Conservation (phyloP, 176 grass and related monocot genomes). For the Luzula sylvatica region DNA sequence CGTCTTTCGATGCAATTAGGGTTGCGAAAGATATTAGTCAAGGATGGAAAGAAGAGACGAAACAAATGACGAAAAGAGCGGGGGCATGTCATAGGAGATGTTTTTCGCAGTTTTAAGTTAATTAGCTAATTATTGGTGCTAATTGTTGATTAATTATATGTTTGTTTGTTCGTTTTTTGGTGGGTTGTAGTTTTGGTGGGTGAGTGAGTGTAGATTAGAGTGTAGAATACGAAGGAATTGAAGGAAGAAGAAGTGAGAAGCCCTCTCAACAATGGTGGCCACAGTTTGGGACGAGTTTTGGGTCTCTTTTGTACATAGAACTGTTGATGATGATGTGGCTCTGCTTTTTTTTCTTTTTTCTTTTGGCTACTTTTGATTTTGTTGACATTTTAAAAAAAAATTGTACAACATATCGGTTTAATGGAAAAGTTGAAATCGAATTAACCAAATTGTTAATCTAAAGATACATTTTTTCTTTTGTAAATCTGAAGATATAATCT, state of each 20-base stretch:
- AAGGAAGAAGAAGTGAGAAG: neutral
- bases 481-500: too few species aligned
- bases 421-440: too few species aligned
- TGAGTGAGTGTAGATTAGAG: slow-evolving; percentile 11
- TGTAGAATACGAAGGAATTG: slow-evolving; percentile 21
- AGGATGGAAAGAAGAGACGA: slow-evolving; percentile 80
- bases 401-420: slow-evolving; percentile 14
- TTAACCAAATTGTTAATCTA: too few species aligned
- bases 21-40: slow-evolving; percentile 46
- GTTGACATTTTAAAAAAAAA: neutral
- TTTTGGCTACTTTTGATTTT: neutral
- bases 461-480: too few species aligned
- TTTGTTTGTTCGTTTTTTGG: slow-evolving; percentile 17
- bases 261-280: slow-evolving; percentile 25
- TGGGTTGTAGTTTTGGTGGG: neutral
- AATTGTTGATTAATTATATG: neutral
- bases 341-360: neutral
- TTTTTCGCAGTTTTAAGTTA: slow-evolving; percentile 59
- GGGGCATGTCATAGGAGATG: slow-evolving; percentile 62
- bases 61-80: slow-evolving; percentile 36
- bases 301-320: slow-evolving; percentile 28
- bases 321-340: slow-evolving; percentile 24
- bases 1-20: slow-evolving; percentile 64
- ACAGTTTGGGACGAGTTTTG: slow-evolving; percentile 16
- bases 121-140: slow-evolving; percentile 2